phyloP scores from a whole-genome alignment of 441 rosid species.

The Brassica hybrid region DNA sequence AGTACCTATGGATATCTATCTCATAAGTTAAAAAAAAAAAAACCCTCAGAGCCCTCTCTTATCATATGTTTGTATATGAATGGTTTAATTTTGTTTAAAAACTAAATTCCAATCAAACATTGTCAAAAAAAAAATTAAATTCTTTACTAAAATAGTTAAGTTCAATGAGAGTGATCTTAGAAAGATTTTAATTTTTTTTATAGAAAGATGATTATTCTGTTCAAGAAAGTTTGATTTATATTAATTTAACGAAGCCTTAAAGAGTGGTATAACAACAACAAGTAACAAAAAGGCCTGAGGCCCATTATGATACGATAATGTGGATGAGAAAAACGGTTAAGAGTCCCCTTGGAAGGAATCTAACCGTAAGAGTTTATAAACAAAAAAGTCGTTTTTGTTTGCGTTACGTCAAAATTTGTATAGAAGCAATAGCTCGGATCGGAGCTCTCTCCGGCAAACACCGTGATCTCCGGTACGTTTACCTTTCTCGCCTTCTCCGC shows the following conservation, averaged over 20 bases:
- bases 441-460: slow-evolving; percentile 7
- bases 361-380: neutral
- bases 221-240: neutral
- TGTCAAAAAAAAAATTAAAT: too few relatives aligned
- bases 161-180: too few relatives aligned
- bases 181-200: too few relatives aligned
- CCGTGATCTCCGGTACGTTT: slow-evolving; percentile 26
- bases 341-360: neutral
- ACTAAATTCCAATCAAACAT: neutral
- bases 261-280: neutral
- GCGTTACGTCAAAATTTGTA: neutral
- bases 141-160: too few relatives aligned
- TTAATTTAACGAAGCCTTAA: neutral
- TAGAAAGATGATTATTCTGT: neutral
- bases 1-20: neutral
- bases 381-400: neutral
- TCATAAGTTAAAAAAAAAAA: neutral
- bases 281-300: neutral
- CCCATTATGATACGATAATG: neutral
- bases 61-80: too few relatives aligned
- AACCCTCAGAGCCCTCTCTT: neutral
- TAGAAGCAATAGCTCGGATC: slow-evolving; percentile 1
- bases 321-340: neutral
- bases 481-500: neutral
- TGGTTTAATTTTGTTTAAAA: neutral